phyloP scores from a whole-genome alignment of 163 green algal genomes.

The Scenedesmus sp. region DNA sequence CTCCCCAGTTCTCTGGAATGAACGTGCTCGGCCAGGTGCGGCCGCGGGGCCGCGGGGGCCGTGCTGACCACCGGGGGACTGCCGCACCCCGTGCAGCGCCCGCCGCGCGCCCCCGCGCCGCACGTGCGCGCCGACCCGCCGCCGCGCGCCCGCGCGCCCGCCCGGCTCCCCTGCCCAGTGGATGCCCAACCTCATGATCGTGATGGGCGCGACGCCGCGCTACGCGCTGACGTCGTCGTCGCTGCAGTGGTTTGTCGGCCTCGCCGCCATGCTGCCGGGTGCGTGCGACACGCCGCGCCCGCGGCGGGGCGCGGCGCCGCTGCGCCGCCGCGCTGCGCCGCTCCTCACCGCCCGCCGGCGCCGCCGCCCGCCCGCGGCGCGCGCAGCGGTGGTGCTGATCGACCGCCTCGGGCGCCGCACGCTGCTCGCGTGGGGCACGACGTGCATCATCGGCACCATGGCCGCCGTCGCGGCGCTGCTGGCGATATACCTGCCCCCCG shows the following conservation, averaged over 20 bases:
- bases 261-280: background rate
- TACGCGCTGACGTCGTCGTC: background rate
- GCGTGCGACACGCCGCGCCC: too few relatives aligned
- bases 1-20: too few relatives aligned
- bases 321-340: background rate
- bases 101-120: too few relatives aligned
- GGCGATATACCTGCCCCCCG: too few relatives aligned
- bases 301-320: background rate
- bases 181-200: conserved; percentile 7
- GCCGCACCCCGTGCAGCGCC: too few relatives aligned
- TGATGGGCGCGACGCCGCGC: background rate
- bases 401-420: conserved; percentile 7
- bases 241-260: background rate
- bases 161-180: too few relatives aligned
- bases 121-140: too few relatives aligned
- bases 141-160: too few relatives aligned
- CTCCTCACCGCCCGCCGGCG: background rate
- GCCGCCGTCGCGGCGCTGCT: background rate
- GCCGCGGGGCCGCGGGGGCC: too few relatives aligned
- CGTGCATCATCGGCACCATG: background rate
- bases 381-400: background rate
- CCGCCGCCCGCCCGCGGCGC: background rate
- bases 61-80: too few relatives aligned
- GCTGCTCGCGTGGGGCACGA: background rate
- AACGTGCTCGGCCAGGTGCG: too few relatives aligned